phyloP scores from a whole-genome alignment of 129 eudicot genomes.

The Tagetes patula region DNA sequence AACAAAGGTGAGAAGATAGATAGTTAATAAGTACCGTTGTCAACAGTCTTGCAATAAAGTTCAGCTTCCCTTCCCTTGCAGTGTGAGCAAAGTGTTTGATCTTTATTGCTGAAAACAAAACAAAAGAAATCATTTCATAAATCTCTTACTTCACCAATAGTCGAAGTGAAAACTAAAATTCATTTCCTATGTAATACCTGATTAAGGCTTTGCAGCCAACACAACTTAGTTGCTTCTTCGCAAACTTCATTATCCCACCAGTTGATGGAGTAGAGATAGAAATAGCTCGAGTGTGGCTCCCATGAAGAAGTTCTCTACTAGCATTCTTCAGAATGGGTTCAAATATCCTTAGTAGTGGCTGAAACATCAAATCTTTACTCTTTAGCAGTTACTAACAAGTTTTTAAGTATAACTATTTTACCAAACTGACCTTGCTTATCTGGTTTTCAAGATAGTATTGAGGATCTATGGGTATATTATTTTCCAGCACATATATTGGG shows the following conservation, averaged over 20 bases:
- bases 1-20: background rate
- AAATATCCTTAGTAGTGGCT: constrained; percentile 94
- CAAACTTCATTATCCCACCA: constrained; percentile 94
- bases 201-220: constrained; percentile 89
- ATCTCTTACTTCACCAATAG: background rate
- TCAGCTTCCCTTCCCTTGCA: constrained; percentile 99
- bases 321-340: constrained; percentile 96
- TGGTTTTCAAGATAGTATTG: constrained; percentile 95
- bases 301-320: constrained; percentile 85
- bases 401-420: too few species aligned
- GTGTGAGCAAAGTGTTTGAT: constrained; percentile 78
- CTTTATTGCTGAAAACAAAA: constrained; percentile 51
- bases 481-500: constrained; percentile 89
- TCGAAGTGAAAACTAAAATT: background rate
- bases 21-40: constrained; percentile 52
- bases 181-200: constrained; percentile 43
- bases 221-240: constrained; percentile 87
- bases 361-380: constrained; percentile 28
- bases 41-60: constrained; percentile 83
- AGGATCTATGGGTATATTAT: constrained; percentile 95
- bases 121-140: constrained; percentile 2
- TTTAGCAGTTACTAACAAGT: background rate
- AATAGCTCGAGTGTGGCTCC: constrained; percentile 87
- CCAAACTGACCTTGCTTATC: constrained; percentile 70
- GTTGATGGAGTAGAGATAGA: constrained; percentile 93